Evolutionary conservation across 2,329 filamentous ascomycete species (phyloP).

Genomic region (Paracorniculantispora psalliotae): DNA sequence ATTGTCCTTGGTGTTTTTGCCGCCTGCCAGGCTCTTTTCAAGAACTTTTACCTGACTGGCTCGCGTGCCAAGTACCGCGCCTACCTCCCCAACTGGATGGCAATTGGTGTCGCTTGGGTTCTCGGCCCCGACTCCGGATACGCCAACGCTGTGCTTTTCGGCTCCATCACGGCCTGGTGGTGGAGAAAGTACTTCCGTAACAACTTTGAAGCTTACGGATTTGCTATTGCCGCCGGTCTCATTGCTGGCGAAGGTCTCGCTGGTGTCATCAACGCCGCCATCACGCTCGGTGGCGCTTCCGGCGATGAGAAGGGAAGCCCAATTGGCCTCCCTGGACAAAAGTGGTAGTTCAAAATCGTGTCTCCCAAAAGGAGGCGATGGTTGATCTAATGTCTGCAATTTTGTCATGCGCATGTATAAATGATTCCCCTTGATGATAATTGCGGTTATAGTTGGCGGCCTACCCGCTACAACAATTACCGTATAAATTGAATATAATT

Average conservation of each 20-base stretch:
- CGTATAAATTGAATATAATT: not conserved
- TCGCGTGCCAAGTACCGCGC: slow-evolving; percentile 47
- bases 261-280: slow-evolving; percentile 53
- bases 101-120: slow-evolving; percentile 55
- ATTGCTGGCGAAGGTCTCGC: slow-evolving; percentile 61
- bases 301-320: slow-evolving; percentile 14
- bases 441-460: not conserved
- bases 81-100: slow-evolving; percentile 61
- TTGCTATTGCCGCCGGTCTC: slow-evolving; percentile 55
- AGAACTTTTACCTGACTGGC: slow-evolving; percentile 50
- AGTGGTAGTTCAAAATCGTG: not conserved
- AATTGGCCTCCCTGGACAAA: slow-evolving; percentile 16
- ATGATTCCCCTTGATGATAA: not conserved
- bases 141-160: slow-evolving; percentile 54
- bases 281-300: slow-evolving; percentile 30
- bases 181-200: slow-evolving; percentile 50
- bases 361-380: not conserved
- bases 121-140: slow-evolving; percentile 50
- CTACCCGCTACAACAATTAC: not conserved
- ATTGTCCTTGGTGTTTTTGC: slow-evolving; percentile 49
- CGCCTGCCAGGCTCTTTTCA: slow-evolving; percentile 45
- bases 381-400: not conserved
- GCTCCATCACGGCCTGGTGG: slow-evolving; percentile 45
- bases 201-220: slow-evolving; percentile 51
- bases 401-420: not conserved